Evolutionary conservation across 495 filamentous ascomycete genomes (phyloP), one percentile per base, ranked within the genome.

Genomic region (Pyrenula massariospora): DNA sequence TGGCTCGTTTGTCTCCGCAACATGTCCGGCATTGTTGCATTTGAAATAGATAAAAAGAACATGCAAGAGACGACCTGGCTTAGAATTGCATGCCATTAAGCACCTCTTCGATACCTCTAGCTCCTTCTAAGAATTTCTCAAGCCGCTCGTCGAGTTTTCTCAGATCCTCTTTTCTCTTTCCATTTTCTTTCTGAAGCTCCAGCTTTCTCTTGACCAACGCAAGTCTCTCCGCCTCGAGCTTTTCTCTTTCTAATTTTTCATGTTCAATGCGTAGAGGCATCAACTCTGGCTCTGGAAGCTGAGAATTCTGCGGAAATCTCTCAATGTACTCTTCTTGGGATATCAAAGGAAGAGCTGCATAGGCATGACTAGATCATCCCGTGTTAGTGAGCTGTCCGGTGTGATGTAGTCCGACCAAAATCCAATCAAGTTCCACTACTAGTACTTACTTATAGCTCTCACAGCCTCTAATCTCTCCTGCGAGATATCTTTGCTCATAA

Each of bases 181-280:
- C 95, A 63, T 96, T 96, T 63, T 96, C 91, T 3, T 88, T 85
- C 56, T 94, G 94, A 56, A 98, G 75, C 53, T 83, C 85, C 67
- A 95, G 89, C 65, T 98, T 98, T 66, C 86, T 83, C 75, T 89
- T 92, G 55, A 96, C 70, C 23, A 96, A 76, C 60, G 85, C 87
- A 68, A 90, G 89, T 47, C 94, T 80, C 57, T 87, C 84, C 68
- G 89, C 86, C 64, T 98, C 94, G 10, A 97, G 75, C 22, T 85
- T 81, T 72, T 95, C 86, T 19, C 93, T 85, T 60, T 92, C 89
- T 25, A 77, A 77, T 60, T 90, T 82, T 71, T 98, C 93, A 68
- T 96, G 88, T 57, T 91, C 84, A 70, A 98, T 91, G 23, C 92
- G 87, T 50, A 91, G 90, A 25, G 91, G 82, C 84, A 95, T 97